phyloP scores from a whole-genome alignment of 2,329 filamentous ascomycete genomes.

The Trichophyton rubrum region DNA sequence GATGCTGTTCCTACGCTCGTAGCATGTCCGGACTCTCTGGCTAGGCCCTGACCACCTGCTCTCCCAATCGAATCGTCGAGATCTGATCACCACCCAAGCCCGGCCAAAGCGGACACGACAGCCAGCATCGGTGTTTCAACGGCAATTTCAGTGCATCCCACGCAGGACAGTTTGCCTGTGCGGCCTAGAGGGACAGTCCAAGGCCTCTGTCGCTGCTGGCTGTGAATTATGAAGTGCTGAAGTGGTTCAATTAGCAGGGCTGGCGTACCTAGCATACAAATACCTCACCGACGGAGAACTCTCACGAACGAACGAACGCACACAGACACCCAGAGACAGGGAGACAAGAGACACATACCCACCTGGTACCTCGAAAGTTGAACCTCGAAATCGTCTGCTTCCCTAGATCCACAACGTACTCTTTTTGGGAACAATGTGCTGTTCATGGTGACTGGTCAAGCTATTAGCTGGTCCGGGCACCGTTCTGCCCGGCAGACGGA shows the following conservation, averaged over 20 bases:
- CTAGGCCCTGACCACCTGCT: not conserved
- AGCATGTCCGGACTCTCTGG: not conserved
- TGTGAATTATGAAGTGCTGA: not conserved
- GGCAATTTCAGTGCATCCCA: not conserved
- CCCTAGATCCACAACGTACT: not conserved
- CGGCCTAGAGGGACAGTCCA: not conserved
- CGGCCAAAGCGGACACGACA: not conserved
- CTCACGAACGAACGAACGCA: too few species aligned
- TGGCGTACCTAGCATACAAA: not conserved
- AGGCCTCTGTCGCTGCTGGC: not conserved
- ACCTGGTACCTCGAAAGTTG: not conserved
- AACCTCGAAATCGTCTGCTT: not conserved
- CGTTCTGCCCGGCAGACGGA: slow-evolving; percentile 35
- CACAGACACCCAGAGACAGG: not conserved
- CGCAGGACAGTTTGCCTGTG: not conserved
- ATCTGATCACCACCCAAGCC: not conserved
- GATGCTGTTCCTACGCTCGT: not conserved
- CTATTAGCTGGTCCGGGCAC: slow-evolving; percentile 29
- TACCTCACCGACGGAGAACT: too few species aligned
- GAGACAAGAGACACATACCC: not conserved
- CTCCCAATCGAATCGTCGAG: not conserved
- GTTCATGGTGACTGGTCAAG: slow-evolving; percentile 31
- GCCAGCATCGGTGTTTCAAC: not conserved
- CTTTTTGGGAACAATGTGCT: slow-evolving; percentile 18
- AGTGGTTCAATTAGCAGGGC: not conserved